phyloP scores from a whole-genome alignment of 78 protist species.

The Dictyostelium intermedium region DNA sequence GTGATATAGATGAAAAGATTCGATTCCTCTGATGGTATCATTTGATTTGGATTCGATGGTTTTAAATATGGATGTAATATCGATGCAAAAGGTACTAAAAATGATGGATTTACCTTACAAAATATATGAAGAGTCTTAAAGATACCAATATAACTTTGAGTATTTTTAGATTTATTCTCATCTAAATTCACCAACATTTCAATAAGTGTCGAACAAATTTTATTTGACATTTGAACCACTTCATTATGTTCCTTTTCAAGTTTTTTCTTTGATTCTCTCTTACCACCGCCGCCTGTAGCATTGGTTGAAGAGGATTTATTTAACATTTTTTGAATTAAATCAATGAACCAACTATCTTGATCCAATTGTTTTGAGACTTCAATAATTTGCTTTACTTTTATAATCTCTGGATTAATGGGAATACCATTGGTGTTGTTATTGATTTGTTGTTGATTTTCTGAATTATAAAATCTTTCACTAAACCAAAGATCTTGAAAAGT shows the following conservation, averaged over 20 bases:
- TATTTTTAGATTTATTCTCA: conserved; percentile 23
- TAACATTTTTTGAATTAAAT: conserved; percentile 25
- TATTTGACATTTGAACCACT: neutral
- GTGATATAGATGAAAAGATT: neutral
- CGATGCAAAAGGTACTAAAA: conserved; percentile 4
- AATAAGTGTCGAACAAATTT: conserved; percentile 40
- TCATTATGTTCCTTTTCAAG: neutral
- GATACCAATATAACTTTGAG: conserved; percentile 7
- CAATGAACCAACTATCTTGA: conserved; percentile 57
- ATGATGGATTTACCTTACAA: conserved; percentile 36
- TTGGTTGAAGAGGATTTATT: neutral
- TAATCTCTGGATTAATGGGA: neutral
- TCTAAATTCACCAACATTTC: conserved; percentile 61
- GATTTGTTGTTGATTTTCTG: neutral
- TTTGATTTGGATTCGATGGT: neutral
- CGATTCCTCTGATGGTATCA: neutral
- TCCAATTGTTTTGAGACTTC: conserved; percentile 52
- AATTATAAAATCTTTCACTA: neutral
- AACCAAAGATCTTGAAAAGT: conserved; percentile 76
- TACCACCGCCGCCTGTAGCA: neutral
- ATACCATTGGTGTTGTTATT: neutral
- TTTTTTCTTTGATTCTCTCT: neutral
- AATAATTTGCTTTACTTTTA: conserved; percentile 45
- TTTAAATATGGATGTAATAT: conserved; percentile 61
- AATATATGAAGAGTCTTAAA: conserved; percentile 47